phyloP scores from a whole-genome alignment of 352 stramenopile species.

The Pythium monospermum region DNA sequence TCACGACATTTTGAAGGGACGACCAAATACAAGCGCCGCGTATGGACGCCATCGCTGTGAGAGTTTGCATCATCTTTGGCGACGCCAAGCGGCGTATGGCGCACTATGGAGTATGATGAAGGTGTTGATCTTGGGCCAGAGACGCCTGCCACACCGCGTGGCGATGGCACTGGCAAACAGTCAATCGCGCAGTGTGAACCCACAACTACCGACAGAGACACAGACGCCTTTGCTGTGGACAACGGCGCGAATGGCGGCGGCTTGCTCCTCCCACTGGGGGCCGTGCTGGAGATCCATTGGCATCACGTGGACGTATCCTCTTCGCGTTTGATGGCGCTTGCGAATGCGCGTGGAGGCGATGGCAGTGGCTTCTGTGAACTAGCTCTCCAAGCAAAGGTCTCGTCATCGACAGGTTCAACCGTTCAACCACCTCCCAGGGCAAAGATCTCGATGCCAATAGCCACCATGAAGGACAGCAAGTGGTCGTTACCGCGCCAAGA shows the following conservation, averaged over 20 bases:
- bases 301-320: background rate
- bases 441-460: background rate
- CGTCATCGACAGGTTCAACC: too few relatives aligned
- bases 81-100: too few relatives aligned
- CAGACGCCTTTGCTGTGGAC: too few relatives aligned
- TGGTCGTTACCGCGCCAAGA: constrained; percentile 3
- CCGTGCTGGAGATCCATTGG: constrained; percentile 8
- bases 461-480: background rate
- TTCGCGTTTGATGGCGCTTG: background rate
- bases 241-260: too few relatives aligned
- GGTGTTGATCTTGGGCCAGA: too few relatives aligned
- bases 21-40: too few relatives aligned
- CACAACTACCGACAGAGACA: background rate
- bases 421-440: too few relatives aligned
- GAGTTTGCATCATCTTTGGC: too few relatives aligned
- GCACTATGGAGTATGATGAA: constrained; percentile 1
- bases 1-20: too few relatives aligned
- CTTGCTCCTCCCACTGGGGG: background rate
- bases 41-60: too few relatives aligned
- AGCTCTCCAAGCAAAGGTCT: background rate
- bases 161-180: background rate
- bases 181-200: background rate
- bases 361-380: background rate
- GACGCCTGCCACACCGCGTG: constrained; percentile 4
- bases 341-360: constrained; percentile 2